Conservation (phyloP, 2,329 filamentous ascomycete species). For the Colletotrichum acutatum region DNA sequence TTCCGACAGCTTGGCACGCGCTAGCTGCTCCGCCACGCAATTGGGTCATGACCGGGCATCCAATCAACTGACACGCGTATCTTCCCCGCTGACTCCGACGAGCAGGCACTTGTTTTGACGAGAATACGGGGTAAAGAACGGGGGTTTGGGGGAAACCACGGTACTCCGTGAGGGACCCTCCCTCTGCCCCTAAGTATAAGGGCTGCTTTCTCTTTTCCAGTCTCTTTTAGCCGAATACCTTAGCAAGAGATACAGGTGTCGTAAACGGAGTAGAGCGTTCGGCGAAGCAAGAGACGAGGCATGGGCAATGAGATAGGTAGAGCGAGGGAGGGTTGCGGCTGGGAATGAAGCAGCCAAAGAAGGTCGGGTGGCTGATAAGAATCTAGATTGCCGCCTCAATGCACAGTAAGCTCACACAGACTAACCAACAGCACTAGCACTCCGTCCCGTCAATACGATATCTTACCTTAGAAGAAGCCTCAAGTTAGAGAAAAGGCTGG, state of each 20-base stretch:
- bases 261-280: not conserved
- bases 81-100: not conserved
- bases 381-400: not conserved
- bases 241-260: too few relatives aligned
- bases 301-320: not conserved
- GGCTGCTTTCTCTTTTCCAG: not conserved
- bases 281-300: not conserved
- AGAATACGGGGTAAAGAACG: not conserved
- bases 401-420: too few relatives aligned
- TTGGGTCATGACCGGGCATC: not conserved
- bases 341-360: not conserved
- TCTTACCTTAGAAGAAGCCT: not conserved
- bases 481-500: not conserved
- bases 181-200: not conserved
- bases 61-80: constrained; percentile 13
- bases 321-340: not conserved
- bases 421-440: not conserved
- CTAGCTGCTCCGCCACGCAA: constrained; percentile 29
- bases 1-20: constrained; percentile 30
- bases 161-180: not conserved
- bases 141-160: not conserved
- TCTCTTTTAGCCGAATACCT: too few relatives aligned
- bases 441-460: not conserved
- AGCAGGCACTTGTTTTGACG: not conserved
- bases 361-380: not conserved